These are phyloP conservation scores for Viola odorata DNA, from an alignment of 345 rosid species.

Conservation along the genomic window DNA sequence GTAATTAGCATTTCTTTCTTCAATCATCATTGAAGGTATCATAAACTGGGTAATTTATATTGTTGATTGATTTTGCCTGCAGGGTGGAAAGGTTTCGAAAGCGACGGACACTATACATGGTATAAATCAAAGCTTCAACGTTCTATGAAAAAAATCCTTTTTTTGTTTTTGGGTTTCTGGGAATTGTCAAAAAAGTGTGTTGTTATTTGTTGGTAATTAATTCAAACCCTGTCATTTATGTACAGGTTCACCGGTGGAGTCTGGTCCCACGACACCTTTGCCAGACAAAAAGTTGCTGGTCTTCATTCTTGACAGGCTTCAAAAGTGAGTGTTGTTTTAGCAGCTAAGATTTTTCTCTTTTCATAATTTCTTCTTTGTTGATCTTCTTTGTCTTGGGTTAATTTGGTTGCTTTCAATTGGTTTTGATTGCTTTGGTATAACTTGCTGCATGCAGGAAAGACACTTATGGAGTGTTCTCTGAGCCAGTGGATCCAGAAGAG, in stretches of 20 bases:
- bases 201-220: conserved; percentile 17
- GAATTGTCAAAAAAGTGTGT: conserved; percentile 21
- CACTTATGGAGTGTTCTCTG: conserved; percentile 88
- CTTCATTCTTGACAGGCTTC: conserved; percentile 99
- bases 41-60: conserved; percentile 16
- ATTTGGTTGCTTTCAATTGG: conserved; percentile 15
- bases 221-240: conserved; percentile 30
- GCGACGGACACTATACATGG: conserved; percentile 81
- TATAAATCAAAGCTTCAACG: conserved; percentile 27
- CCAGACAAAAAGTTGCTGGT: conserved; percentile 97
- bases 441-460: conserved; percentile 62
- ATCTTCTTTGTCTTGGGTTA: not conserved
- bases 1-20: conserved; percentile 16
- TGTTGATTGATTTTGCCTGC: conserved; percentile 34
- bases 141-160: conserved; percentile 22
- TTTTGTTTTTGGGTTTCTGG: conserved; percentile 24
- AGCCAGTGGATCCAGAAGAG: conserved; percentile 90
- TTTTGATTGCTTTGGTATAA: conserved; percentile 20
- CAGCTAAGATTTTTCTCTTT: conserved; percentile 16
- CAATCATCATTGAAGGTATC: conserved; percentile 13
- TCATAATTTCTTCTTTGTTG: not conserved
- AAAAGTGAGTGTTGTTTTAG: conserved; percentile 63
- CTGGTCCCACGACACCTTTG: conserved; percentile 94
- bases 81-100: conserved; percentile 78
- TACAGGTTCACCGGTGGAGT: conserved; percentile 74